Base-by-base conservation (phyloP, 345 rosid genomes). In the Corymbia maculata region DNA sequence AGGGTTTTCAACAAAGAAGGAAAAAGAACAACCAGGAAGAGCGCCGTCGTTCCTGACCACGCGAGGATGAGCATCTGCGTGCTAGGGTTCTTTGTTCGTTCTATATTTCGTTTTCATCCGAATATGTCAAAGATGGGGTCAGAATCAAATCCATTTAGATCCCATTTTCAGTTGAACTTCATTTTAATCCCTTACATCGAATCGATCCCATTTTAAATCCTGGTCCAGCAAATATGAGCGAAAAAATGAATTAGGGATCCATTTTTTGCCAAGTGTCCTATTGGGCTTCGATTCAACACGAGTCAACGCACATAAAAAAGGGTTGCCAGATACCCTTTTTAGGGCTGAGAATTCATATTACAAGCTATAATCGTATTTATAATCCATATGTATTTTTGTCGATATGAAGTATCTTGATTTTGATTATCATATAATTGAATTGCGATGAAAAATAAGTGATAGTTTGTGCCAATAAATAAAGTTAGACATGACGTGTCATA, bases 401-500 rank as follows among this genome's bases (percentile, higher is more conserved):
- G 0, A 2, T 55, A 0, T 55, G 28, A 1, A 22, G 13, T 9
- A 4, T 55, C 61, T 55, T 55, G 61, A 55, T 9, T 55, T 55
- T 55, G 1, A 55, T 9, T 55, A 26, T 22, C 28, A 22, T 55
- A 55, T 5, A 55, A 55, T 22, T 9, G 6, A 55, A 55, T 22
- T 3, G 2, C 5, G 8, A 55, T 55, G 6, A 0, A 0, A 22
- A 22, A 55, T 0, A 55, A 21, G 6, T 55, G 22, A 4, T 1
- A 11, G 0, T 9, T 9, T 12, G 12, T 22, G 12, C 22, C 2
- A 0, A 55, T 55, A 55, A 3, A 55, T 55, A 55, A 55, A 55
- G 28, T 55, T 55, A 21, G 28, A 55, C 28, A 5, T 55, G 13
- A 55, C 6, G 7, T 55, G 6, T 21, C 3, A 5, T 55, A 11